A percentile compares a stretch with the other conserved stretches of the same genome.
Evolutionary conservation across 2,329 filamentous ascomycete genomes (phyloP).

Genomic region (Diaporthe vexans): DNA sequence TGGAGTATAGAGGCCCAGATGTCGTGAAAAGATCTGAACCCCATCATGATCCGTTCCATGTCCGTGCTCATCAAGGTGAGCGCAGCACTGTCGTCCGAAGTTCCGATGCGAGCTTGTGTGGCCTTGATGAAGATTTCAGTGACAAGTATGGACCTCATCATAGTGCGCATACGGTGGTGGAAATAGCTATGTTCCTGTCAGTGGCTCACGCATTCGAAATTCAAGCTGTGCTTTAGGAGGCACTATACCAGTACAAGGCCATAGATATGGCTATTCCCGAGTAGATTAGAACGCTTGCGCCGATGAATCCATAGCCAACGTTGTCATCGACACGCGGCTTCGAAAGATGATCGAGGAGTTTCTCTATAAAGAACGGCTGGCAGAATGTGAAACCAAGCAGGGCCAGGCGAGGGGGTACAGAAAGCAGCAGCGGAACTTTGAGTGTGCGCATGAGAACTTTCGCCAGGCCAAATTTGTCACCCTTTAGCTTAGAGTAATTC

Average conservation of each 20-base stretch:
- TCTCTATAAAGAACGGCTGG: conserved; percentile 59
- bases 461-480: conserved; percentile 48
- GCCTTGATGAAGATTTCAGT: conserved; percentile 44
- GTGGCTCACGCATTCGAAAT: conserved; percentile 40
- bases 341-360: conserved; percentile 52
- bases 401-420: conserved; percentile 54
- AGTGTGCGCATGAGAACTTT: conserved; percentile 50
- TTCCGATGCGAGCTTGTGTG: conserved; percentile 38
- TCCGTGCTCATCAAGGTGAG: conserved; percentile 57
- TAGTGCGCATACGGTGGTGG: conserved; percentile 30
- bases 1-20: conserved; percentile 53
- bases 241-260: conserved; percentile 51
- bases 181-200: conserved; percentile 11
- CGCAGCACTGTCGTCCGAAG: conserved; percentile 49
- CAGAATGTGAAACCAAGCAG: conserved; percentile 58
- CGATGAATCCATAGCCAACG: conserved; percentile 53
- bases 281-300: conserved; percentile 50
- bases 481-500: conserved; percentile 38
- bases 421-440: conserved; percentile 50
- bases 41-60: conserved; percentile 51
- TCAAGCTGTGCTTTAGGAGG: conserved; percentile 38
- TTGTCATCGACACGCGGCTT: conserved; percentile 44
- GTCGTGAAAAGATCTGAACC: conserved; percentile 51
- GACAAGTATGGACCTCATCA: conserved; percentile 44
- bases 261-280: conserved; percentile 51